phyloP scores from a whole-genome alignment of 768 basidiomycete species.

The Boletus edulis region DNA sequence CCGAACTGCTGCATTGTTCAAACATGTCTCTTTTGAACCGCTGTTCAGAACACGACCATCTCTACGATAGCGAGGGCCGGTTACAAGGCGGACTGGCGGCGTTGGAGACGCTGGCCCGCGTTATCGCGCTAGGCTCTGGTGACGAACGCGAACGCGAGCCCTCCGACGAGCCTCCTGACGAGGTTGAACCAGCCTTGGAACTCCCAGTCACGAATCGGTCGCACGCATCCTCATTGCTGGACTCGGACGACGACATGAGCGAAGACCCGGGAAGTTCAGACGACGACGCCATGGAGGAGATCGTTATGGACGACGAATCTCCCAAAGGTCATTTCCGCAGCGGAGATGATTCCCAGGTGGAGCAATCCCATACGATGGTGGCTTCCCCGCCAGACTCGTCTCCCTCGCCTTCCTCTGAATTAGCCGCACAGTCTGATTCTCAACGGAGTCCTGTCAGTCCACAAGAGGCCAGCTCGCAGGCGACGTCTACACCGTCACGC shows the following conservation, averaged over 20 bases:
- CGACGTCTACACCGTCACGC: constrained; percentile 47
- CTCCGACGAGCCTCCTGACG: constrained; percentile 56
- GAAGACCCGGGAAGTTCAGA: constrained; percentile 72
- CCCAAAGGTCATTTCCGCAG: constrained; percentile 28
- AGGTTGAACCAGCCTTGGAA: constrained; percentile 62
- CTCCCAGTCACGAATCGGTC: constrained; percentile 61
- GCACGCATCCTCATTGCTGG: constrained; percentile 49
- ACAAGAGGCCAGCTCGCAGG: constrained; percentile 31
- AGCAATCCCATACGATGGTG: constrained; percentile 29
- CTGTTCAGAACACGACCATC: constrained; percentile 55
- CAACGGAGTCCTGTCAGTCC: constrained; percentile 26
- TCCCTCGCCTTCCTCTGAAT: constrained; percentile 31
- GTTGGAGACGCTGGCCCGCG: constrained; percentile 83
- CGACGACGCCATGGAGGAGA: constrained; percentile 81
- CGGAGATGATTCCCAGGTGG: constrained; percentile 31
- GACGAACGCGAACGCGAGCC: constrained; percentile 52
- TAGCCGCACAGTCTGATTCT: constrained; percentile 24
- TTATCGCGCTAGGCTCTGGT: constrained; percentile 65
- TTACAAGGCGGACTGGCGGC: constrained; percentile 84
- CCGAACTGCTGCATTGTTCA: constrained; percentile 95
- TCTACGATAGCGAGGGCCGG: constrained; percentile 83
- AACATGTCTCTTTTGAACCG: constrained; percentile 98
- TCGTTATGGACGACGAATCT: constrained; percentile 70
- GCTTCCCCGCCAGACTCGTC: constrained; percentile 30
- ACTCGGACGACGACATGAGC: constrained; percentile 80